phyloP scores from a whole-genome alignment of 352 stramenopile genomes.

The Pythium aristosporum region DNA sequence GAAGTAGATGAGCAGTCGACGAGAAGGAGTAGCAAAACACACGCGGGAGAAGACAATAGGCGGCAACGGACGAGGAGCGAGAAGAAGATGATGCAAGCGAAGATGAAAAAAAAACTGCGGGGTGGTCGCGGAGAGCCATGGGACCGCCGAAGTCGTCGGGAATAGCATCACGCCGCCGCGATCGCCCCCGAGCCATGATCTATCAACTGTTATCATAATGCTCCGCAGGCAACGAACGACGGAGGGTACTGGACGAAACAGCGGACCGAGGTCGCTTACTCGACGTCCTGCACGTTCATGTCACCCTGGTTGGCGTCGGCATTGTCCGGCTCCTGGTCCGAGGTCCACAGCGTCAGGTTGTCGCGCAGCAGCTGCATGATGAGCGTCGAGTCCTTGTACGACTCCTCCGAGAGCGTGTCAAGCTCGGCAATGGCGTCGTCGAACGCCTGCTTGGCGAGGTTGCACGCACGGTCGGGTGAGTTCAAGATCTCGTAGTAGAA shows the following conservation, averaged over 20 bases:
- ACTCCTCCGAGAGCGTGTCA: slow-evolving; percentile 98
- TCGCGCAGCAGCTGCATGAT: slow-evolving; percentile 99
- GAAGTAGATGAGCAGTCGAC: not conserved
- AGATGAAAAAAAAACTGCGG: slow-evolving; percentile 23
- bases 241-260: slow-evolving; percentile 7
- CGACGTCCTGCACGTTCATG: slow-evolving; percentile 84
- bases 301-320: slow-evolving; percentile 90
- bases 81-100: slow-evolving; percentile 18
- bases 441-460: slow-evolving; percentile 96
- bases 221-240: slow-evolving; percentile 2
- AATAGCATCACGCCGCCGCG: slow-evolving; percentile 11
- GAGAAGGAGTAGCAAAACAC: not conserved
- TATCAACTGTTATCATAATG: slow-evolving; percentile 36
- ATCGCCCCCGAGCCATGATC: slow-evolving; percentile 28
- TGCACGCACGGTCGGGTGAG: slow-evolving; percentile 92
- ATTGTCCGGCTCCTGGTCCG: slow-evolving; percentile 91
- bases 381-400: slow-evolving; percentile 99
- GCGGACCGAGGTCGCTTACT: slow-evolving; percentile 36
- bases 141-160: slow-evolving; percentile 10
- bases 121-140: not conserved
- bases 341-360: slow-evolving; percentile 99
- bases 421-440: slow-evolving; percentile 99
- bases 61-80: slow-evolving; percentile 1
- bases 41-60: not conserved
- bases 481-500: slow-evolving; percentile 99